These are phyloP conservation scores for Rosellinia necatrix DNA, from an alignment of 2,329 filamentous ascomycete species.

Conservation along the genomic window DNA sequence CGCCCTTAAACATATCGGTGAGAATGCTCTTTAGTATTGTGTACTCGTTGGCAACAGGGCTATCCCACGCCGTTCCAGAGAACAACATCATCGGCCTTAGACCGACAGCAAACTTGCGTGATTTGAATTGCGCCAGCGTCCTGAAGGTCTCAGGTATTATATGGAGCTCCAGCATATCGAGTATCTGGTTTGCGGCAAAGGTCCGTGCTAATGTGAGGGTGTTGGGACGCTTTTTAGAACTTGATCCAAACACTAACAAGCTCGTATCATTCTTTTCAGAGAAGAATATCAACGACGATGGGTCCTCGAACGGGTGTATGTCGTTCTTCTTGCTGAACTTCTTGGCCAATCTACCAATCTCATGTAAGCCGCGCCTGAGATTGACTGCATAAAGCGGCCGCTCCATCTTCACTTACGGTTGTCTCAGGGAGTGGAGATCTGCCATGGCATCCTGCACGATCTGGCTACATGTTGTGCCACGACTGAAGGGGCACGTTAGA, in stretches of 20 bases:
- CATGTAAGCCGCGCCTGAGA: not conserved
- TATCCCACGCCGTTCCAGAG: slow-evolving; percentile 85
- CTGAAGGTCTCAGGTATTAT: slow-evolving; percentile 76
- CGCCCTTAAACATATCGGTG: slow-evolving; percentile 88
- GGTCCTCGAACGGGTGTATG: slow-evolving; percentile 92
- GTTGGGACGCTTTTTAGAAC: slow-evolving; percentile 94
- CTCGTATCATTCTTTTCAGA: slow-evolving; percentile 93
- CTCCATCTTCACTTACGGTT: slow-evolving; percentile 60
- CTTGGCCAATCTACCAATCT: slow-evolving; percentile 61
- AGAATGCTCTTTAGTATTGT: slow-evolving; percentile 86
- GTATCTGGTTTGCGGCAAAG: slow-evolving; percentile 76
- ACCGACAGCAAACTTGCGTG: slow-evolving; percentile 75
- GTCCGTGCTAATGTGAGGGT: slow-evolving; percentile 81
- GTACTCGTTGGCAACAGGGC: slow-evolving; percentile 77
- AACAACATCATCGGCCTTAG: slow-evolving; percentile 92
- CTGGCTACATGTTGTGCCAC: slow-evolving; percentile 83
- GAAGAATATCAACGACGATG: slow-evolving; percentile 90
- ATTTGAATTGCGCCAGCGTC: slow-evolving; percentile 75
- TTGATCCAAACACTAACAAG: slow-evolving; percentile 80
- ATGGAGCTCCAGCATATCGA: slow-evolving; percentile 93
- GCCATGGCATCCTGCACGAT: slow-evolving; percentile 81
- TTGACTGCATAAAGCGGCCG: not conserved
- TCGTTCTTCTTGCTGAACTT: slow-evolving; percentile 98
- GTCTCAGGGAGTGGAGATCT: slow-evolving; percentile 83
- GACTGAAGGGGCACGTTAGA: slow-evolving; percentile 41